Conservation (phyloP, 176 grass and related monocot species). For the Miscanthus lutarioriparius region DNA sequence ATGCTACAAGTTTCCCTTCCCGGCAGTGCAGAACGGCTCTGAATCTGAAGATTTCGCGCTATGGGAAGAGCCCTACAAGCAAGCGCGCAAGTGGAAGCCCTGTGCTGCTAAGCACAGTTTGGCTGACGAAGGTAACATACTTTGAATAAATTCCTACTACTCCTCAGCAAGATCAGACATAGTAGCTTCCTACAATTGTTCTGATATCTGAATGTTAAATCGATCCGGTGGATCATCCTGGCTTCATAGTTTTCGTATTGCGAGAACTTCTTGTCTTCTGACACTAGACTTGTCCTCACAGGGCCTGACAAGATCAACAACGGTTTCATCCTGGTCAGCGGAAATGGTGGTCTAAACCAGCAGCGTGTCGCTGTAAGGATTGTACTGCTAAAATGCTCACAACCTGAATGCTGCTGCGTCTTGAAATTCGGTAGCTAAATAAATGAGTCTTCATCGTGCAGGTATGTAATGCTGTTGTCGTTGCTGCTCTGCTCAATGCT, state of each 20-base stretch:
- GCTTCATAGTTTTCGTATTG: background rate
- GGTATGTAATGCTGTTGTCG: conserved; percentile 86
- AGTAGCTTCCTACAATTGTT: background rate
- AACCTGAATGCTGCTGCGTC: background rate
- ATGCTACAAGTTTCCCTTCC: conserved; percentile 22
- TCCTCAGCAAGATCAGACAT: background rate
- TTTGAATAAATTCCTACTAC: background rate
- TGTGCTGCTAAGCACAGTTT: conserved; percentile 65
- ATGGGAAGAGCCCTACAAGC: conserved; percentile 72
- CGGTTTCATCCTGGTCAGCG: conserved; percentile 79
- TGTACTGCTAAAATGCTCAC: background rate
- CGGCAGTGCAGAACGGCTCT: conserved; percentile 62
- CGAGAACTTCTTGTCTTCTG: background rate
- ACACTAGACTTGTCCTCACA: conserved; percentile 31
- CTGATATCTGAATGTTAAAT: background rate
- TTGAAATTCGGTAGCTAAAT: conserved; percentile 9
- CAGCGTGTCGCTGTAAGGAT: conserved; percentile 87
- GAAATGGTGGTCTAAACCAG: conserved; percentile 90
- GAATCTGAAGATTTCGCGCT: conserved; percentile 33
- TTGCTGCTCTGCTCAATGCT: conserved; percentile 79
- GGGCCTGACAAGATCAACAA: conserved; percentile 52
- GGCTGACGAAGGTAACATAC: conserved; percentile 42
- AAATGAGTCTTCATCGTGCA: conserved; percentile 20
- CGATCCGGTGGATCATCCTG: background rate
- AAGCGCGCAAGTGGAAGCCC: conserved; percentile 67